Base-by-base conservation (phyloP, 345 rosid species). In the Theobroma cacao region DNA sequence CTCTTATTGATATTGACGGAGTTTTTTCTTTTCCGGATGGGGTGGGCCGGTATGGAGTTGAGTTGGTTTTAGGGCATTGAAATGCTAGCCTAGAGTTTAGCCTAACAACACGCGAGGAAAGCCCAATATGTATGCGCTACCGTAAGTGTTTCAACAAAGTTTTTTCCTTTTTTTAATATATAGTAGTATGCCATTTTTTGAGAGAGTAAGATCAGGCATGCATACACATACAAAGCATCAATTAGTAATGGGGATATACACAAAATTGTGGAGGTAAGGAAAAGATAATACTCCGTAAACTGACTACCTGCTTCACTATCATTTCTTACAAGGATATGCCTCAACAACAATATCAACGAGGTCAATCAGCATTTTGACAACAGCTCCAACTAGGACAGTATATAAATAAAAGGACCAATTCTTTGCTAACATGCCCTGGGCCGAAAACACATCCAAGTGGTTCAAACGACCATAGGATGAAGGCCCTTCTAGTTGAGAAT, bases 391-490 rank as follows among this genome's bases (percentile, higher is more conserved):
- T 31, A 70, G 58, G 53, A 41, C 12, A 17, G 4, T 48, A 8
- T 17, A 68, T 45, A 9, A 30, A n/a, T n/a, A 47, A 30, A 47
- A n/a, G 38, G 5, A 15, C 4, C 4, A 36, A 26, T 45, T 69
- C 56, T 28, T 69, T 28, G 22, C 56, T 31, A 60, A 45, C 70
- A 41, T 13, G 22, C 58, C 98, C 77, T 90, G 89, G 56, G 97
- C 97, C 80, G 85, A 82, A 87, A 84, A 84, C 78, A 92, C 99
- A 84, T 94, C 93, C 86, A 94, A 80, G 40, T 80, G 91, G 80
- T 88, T 84, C 75, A 84, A 72, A 72, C 33, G 71, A 77, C 48
- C 74, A 33, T 69, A 75, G 48, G 89, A 79, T 48, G 91, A 84
- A n/a, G 91, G 79, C 34, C 75, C 81, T 63, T 84, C 88, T 41